Evolutionary conservation across 2,329 filamentous ascomycete genomes (phyloP).

Genomic region (Domatiomyces catenatus): DNA sequence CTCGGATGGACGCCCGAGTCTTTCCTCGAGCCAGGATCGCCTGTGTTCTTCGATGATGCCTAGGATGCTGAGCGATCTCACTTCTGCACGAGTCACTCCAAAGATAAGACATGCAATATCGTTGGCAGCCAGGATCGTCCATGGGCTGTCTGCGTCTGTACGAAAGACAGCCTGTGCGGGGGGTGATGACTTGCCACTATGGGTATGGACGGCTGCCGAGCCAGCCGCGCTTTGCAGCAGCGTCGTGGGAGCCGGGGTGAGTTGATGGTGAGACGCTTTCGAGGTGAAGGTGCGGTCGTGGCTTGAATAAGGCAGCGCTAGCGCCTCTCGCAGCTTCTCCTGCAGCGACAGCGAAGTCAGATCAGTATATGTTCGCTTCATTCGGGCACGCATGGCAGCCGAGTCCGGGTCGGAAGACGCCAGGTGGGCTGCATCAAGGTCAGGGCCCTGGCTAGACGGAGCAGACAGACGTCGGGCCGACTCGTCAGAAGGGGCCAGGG

Average conservation of each 20-base stretch:
- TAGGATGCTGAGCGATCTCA: slow-evolving; percentile 84
- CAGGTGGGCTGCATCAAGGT: slow-evolving; percentile 7
- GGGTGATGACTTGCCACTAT: slow-evolving; percentile 78
- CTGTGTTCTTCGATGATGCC: slow-evolving; percentile 87
- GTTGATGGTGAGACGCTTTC: slow-evolving; percentile 18
- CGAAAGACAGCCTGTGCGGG: slow-evolving; percentile 94
- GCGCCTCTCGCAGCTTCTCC: slow-evolving; percentile 67
- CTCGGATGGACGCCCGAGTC: slow-evolving; percentile 43
- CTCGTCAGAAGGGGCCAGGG: background rate
- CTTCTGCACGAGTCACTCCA: slow-evolving; percentile 91
- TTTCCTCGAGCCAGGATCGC: slow-evolving; percentile 75
- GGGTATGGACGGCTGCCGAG: slow-evolving; percentile 55
- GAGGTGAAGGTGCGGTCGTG: slow-evolving; percentile 29
- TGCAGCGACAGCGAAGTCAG: slow-evolving; percentile 58
- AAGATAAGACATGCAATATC: slow-evolving; percentile 95
- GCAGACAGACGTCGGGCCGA: background rate
- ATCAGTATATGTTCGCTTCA: slow-evolving; percentile 84
- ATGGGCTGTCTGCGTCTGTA: slow-evolving; percentile 77
- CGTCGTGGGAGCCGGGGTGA: slow-evolving; percentile 1
- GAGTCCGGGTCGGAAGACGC: slow-evolving; percentile 9
- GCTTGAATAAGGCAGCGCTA: slow-evolving; percentile 64
- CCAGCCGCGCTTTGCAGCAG: background rate
- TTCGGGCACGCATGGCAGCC: slow-evolving; percentile 44
- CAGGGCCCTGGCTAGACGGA: slow-evolving; percentile 3
- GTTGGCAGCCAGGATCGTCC: slow-evolving; percentile 92